phyloP scores from a whole-genome alignment of 2,329 filamentous ascomycete genomes.

The Fusarium solani-melongenae region DNA sequence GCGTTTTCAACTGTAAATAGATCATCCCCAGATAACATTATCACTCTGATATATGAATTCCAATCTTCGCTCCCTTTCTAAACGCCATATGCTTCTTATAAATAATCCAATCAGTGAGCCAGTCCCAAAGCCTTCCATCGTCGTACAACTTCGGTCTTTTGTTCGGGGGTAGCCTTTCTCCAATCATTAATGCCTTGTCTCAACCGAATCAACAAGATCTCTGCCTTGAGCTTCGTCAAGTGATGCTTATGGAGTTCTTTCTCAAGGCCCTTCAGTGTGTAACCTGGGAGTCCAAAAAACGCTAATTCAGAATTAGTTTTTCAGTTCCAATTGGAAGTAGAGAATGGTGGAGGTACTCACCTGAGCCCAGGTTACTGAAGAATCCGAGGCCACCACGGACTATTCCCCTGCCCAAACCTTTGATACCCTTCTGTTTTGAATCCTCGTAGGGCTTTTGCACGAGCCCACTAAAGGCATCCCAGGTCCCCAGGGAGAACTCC shows the following conservation, averaged over 20 bases:
- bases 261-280: slow-evolving; percentile 64
- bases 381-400: slow-evolving; percentile 56
- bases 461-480: slow-evolving; percentile 75
- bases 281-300: slow-evolving; percentile 60
- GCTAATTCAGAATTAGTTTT: slow-evolving; percentile 10
- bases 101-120: not conserved
- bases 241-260: slow-evolving; percentile 56
- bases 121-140: slow-evolving; percentile 24
- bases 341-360: slow-evolving; percentile 34
- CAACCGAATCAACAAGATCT: slow-evolving; percentile 47
- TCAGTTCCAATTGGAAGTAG: not conserved
- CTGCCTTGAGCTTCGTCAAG: slow-evolving; percentile 47
- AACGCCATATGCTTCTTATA: not conserved
- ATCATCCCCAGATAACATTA: not conserved
- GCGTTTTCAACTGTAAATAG: not conserved
- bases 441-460: slow-evolving; percentile 73
- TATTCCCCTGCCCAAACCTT: slow-evolving; percentile 71
- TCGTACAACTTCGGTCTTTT: slow-evolving; percentile 10
- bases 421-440: slow-evolving; percentile 69
- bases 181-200: slow-evolving; percentile 47
- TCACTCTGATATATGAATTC: not conserved
- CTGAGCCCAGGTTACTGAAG: slow-evolving; percentile 56
- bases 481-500: slow-evolving; percentile 72
- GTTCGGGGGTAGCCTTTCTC: slow-evolving; percentile 22
- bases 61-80: not conserved